Percentiles rank a stretch among this genome's conserved stretches.
phyloP scores from a whole-genome alignment of 2,329 filamentous ascomycete genomes.

The Claviceps fusiformis region DNA sequence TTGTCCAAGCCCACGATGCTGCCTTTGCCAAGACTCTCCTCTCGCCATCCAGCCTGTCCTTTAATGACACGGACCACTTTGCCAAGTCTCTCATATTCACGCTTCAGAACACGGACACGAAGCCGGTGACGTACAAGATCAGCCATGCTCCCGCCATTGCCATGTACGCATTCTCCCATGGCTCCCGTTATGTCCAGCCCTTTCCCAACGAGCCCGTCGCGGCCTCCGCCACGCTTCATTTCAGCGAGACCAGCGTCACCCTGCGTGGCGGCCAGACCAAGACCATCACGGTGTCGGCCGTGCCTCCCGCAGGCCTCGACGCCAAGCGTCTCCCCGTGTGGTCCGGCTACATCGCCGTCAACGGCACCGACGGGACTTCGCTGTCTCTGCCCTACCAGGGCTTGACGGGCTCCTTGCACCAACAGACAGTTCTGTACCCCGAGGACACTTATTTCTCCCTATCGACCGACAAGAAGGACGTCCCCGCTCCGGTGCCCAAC shows the following conservation, averaged over 20 bases:
- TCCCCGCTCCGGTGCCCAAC: slow-evolving; percentile 11
- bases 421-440: slow-evolving; percentile 11
- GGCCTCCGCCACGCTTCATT: slow-evolving; percentile 22
- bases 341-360: slow-evolving; percentile 11
- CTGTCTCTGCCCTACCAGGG: slow-evolving; percentile 29
- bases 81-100: slow-evolving; percentile 34
- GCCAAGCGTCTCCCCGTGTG: slow-evolving; percentile 6
- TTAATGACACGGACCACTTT: slow-evolving; percentile 51
- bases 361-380: slow-evolving; percentile 23
- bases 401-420: slow-evolving; percentile 22
- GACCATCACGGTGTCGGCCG: slow-evolving; percentile 5
- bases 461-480: slow-evolving; percentile 18
- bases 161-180: slow-evolving; percentile 32
- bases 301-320: slow-evolving; percentile 3
- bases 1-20: slow-evolving; percentile 46
- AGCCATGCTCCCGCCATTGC: slow-evolving; percentile 36
- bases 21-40: slow-evolving; percentile 39
- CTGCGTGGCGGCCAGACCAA: slow-evolving; percentile 3
- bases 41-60: slow-evolving; percentile 42
- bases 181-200: slow-evolving; percentile 19
- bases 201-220: slow-evolving; percentile 33
- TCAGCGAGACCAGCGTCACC: slow-evolving; percentile 5
- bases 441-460: slow-evolving; percentile 16
- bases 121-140: slow-evolving; percentile 37
- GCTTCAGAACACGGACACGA: slow-evolving; percentile 38